Base-by-base conservation (phyloP, 306 rosid species). In the Sphenostylis stenocarpa region DNA sequence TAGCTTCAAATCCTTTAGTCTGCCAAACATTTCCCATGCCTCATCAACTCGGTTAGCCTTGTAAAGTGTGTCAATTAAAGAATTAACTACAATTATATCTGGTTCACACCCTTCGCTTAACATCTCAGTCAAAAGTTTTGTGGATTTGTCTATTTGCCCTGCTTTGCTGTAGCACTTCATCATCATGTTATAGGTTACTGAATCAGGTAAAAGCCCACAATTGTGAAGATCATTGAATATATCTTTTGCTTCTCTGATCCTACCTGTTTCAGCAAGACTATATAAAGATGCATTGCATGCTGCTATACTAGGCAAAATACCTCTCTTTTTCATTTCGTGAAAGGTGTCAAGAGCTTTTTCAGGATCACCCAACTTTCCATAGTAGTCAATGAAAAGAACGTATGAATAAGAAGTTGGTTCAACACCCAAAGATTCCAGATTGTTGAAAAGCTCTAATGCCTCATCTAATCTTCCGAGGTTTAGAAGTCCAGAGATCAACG, bases 141-240 rank as follows among this genome's bases (percentile, higher is more conserved):
- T 60, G 69, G 98, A 95, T 56, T 87, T 91, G 75, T 95, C 98
- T 76, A 88, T 83, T 81, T 86, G 80, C 58, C 97, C 98, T 65
- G 82, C 90, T 86, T 86, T 95, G 84, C 90, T 90, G 71, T 89
- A 89, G 90, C 98, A 95, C 83, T 91, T 91, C 91, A 95, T 95
- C 96, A 95, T 88, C 89, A 90, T 89, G 81, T 85, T 95, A 78
- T 92, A 95, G 65, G 98, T 89, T 68, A 89, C 89, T 20, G 94
- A 86, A 84, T 95, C 95, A 2, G 98, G 98, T 20, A 87, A 80
- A 73, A 95, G 91, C 57, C 98, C 98, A 63, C 89, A 87, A 64
- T 70, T 78, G 73, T 81, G 86, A 73, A 95, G 92, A 76, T 88
- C 90, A 58, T 82, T 85, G 80, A 89, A 92, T 39, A 92, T 77